Percentiles rank a stretch among this genome's conserved stretches.
Evolutionary conservation across 1,284 basidiomycete genomes (phyloP).

Genomic region (Boletus mariae): DNA sequence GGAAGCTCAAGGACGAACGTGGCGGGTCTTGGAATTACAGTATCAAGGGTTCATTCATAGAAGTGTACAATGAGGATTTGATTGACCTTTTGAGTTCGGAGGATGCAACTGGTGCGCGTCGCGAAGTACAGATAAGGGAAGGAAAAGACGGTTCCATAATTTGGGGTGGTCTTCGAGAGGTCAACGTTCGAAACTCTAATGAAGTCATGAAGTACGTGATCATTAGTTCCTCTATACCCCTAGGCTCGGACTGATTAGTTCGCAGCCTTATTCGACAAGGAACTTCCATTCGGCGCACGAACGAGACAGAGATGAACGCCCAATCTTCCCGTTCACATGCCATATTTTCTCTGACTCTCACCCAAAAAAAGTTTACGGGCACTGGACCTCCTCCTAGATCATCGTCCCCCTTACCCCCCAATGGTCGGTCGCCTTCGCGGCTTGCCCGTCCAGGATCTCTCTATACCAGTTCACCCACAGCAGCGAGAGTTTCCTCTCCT

Average conservation of each 20-base stretch:
- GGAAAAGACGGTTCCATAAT: slow-evolving; percentile 96
- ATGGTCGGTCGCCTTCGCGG: slow-evolving; percentile 72
- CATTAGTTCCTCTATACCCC: slow-evolving; percentile 3
- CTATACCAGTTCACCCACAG: slow-evolving; percentile 43
- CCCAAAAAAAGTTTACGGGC: slow-evolving; percentile 79
- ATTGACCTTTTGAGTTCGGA: slow-evolving; percentile 83
- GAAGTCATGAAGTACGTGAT: slow-evolving; percentile 88
- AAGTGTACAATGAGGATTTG: slow-evolving; percentile 97
- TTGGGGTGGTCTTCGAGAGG: slow-evolving; percentile 93
- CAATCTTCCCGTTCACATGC: slow-evolving; percentile 98
- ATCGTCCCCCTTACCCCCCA: slow-evolving; percentile 67
- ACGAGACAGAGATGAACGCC: slow-evolving; percentile 98
- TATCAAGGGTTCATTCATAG: slow-evolving; percentile 87
- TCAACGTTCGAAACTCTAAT: slow-evolving; percentile 74
- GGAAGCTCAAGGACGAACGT: slow-evolving; percentile 72
- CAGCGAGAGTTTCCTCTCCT: slow-evolving; percentile 61
- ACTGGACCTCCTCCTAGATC: slow-evolving; percentile 65
- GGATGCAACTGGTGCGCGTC: slow-evolving; percentile 56
- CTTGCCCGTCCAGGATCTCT: slow-evolving; percentile 74
- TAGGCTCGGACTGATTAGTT: slow-evolving; percentile 18
- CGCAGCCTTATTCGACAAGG: slow-evolving; percentile 79
- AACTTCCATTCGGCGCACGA: slow-evolving; percentile 86
- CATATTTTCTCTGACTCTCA: slow-evolving; percentile 94
- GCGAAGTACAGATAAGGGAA: slow-evolving; percentile 94
- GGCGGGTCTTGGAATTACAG: slow-evolving; percentile 68